A percentile compares a stretch with the other conserved stretches of the same genome.
These are phyloP conservation scores for sunflower (Helianthus annuus) DNA, from an alignment of 129 eudicot genomes.

Conservation along the genomic window HanXRQr2.0-SUNRISE NC_035436.2:164452995-164453494, in stretches of 20 bases:
- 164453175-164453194: neutral
- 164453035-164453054: neutral
- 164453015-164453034: neutral
- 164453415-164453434: neutral
- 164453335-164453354: neutral
- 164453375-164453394: neutral
- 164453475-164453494: slow-evolving; percentile 12
- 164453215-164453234: neutral
- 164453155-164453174: neutral
- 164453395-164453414: neutral
- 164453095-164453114: neutral
- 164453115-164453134: neutral
- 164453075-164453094: neutral
- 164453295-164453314: neutral
- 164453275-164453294: slow-evolving; percentile 3
- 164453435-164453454: slow-evolving; percentile 8
- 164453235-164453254: neutral
- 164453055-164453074: neutral
- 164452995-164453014: slow-evolving; percentile 4
- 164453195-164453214: no score
- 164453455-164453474: slow-evolving; percentile 2
- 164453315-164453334: neutral
- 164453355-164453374: neutral
- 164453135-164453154: neutral
- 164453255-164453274: neutral